Percentiles rank a stretch among this genome's conserved stretches.
These are phyloP conservation scores for Blastobotrys buckinghamii DNA, from an alignment of 1,139 yeast species.

Conservation along the genomic window DNA sequence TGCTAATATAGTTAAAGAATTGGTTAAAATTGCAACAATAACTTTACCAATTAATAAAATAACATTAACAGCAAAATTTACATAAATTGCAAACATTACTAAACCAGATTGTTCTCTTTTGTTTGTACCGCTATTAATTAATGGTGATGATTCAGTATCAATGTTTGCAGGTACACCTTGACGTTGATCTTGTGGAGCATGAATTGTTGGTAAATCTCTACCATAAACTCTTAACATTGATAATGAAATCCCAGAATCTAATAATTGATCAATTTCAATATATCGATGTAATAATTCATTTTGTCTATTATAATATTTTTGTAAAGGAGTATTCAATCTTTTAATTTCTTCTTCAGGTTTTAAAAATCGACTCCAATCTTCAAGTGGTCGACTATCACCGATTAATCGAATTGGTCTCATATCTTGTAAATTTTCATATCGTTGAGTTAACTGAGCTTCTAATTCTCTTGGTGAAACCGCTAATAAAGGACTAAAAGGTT, in stretches of 20 bases:
- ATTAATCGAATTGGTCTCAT: slow-evolving; percentile 53
- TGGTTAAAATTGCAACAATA: slow-evolving; percentile 56
- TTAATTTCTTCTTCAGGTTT: slow-evolving; percentile 28
- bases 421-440: slow-evolving; percentile 34
- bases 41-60: slow-evolving; percentile 56
- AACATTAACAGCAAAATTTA: slow-evolving; percentile 59
- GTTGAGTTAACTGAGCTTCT: slow-evolving; percentile 12
- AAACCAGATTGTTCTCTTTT: slow-evolving; percentile 38
- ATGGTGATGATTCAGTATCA: slow-evolving; percentile 48
- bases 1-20: slow-evolving; percentile 69
- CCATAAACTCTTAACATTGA: slow-evolving; percentile 61
- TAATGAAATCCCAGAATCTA: slow-evolving; percentile 68
- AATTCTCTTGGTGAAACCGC: slow-evolving; percentile 1
- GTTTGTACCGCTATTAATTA: slow-evolving; percentile 41
- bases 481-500: neutral
- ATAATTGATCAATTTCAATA: slow-evolving; percentile 54
- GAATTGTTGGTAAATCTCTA: slow-evolving; percentile 35
- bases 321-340: slow-evolving; percentile 25
- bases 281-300: slow-evolving; percentile 55
- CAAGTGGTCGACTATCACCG: slow-evolving; percentile 45
- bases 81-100: slow-evolving; percentile 55
- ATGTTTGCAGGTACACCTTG: slow-evolving; percentile 55
- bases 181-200: slow-evolving; percentile 26
- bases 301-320: slow-evolving; percentile 38
- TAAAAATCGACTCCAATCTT: slow-evolving; percentile 44